These are phyloP conservation scores for Calocybe gangraenosa DNA, from an alignment of 768 basidiomycete genomes.

Conservation along the genomic window DNA sequence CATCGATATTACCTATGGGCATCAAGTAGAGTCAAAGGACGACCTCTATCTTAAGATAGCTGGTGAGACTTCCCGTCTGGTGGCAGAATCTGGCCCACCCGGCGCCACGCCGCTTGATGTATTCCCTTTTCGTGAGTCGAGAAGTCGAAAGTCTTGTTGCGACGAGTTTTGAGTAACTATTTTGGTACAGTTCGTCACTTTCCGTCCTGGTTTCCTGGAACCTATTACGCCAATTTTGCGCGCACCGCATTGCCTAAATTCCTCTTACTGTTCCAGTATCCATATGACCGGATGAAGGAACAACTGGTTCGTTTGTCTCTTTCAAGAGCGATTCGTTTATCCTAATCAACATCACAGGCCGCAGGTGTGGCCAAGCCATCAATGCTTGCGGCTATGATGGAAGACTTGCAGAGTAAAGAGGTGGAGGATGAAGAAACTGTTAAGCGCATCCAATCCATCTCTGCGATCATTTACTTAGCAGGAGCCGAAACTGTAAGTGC, in stretches of 20 bases:
- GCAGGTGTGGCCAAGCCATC: slow-evolving; percentile 20
- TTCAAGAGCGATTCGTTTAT: background rate
- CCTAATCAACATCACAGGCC: slow-evolving; percentile 4
- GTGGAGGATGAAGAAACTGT: background rate
- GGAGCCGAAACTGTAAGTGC: slow-evolving; percentile 21
- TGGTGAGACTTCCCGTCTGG: background rate
- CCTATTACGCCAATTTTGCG: slow-evolving; percentile 17
- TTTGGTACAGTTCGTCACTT: slow-evolving; percentile 21
- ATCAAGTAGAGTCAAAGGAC: background rate
- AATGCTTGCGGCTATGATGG: slow-evolving; percentile 17
- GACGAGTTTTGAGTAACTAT: background rate
- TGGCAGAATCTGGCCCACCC: slow-evolving; percentile 14
- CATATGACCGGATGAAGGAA: slow-evolving; percentile 13
- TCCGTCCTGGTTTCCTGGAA: slow-evolving; percentile 28
- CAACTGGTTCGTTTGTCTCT: slow-evolving; percentile 24
- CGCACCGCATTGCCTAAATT: slow-evolving; percentile 9
- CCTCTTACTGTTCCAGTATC: slow-evolving; percentile 2
- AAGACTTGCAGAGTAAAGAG: slow-evolving; percentile 5
- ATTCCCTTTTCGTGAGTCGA: slow-evolving; percentile 12
- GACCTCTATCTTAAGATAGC: slow-evolving; percentile 11
- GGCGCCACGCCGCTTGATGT: slow-evolving; percentile 15
- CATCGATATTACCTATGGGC: slow-evolving; percentile 13
- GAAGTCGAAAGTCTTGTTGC: background rate
- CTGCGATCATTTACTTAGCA: slow-evolving; percentile 21
- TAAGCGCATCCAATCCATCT: slow-evolving; percentile 16